Evolutionary conservation across 2,329 filamentous ascomycete species (phyloP), one percentile per base, ranked within the genome.

Genomic region (Coniochaeta sp.): DNA sequence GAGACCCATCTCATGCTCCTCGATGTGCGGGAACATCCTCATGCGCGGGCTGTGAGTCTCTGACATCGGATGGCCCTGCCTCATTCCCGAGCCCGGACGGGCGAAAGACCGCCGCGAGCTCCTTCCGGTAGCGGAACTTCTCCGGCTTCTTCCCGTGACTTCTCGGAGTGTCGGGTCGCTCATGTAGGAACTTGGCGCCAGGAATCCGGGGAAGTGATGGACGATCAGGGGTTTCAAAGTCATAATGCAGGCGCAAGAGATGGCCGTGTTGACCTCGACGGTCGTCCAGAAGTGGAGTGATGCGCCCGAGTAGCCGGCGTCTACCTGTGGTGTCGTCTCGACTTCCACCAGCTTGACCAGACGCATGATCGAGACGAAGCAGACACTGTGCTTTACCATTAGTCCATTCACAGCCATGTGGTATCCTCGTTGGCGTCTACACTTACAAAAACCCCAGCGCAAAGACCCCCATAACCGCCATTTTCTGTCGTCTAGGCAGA

Each of bases 181-280:
- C 30, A 56, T 56, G 24, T 22, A 56, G 30, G 54, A 56, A 22
- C 54, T 36, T 12, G 54, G 30, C 5, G 54, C 54, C 8, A 57
- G 26, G 58, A 62, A 55, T 9, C 58, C 50, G 5, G 67, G 66
- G 60, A 67, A 68, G 44, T 64, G 50, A 28, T 69, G 74, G 34
- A 75, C 73, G 32, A 73, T 64, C 16, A 75, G 66, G 1, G 74
- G 74, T 55, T 75, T 75, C 12, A 75, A 67, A 7, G 73, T 74
- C 59, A 73, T 72, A 47, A 73, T 67, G 63, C 70, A 73, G 40
- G 73, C 73, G 60, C 72, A 73, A 9, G 68, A 64, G 38, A 76
- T 73, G 59, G 70, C 69, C 5, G 70, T 65, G 64, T 73, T 73
- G 60, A 73, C 69, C 55, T 75, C 73, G 60, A 73, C 64, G 12